Evolutionary conservation across 768 basidiomycete genomes (phyloP).

Genomic region (Russula abietina): DNA sequence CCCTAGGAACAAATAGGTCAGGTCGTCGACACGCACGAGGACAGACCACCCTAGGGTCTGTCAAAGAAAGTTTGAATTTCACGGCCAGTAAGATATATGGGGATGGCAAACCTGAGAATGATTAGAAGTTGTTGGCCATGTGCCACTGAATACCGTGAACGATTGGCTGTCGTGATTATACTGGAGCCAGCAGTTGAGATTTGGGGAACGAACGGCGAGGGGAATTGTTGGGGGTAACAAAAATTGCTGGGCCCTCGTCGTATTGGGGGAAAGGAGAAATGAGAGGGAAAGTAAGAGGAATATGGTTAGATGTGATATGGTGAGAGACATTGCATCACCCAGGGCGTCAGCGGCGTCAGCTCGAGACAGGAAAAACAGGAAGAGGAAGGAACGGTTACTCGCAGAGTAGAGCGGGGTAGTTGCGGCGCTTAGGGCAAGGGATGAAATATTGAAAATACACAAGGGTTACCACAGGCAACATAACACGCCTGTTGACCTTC

Average conservation of each 20-base stretch:
- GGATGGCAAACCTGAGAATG: not conserved
- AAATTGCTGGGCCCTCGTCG: slow-evolving; percentile 5
- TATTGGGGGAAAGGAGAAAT: not conserved
- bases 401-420: not conserved
- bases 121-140: slow-evolving; percentile 24
- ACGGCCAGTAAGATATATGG: not conserved
- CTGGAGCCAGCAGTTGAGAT: slow-evolving; percentile 27
- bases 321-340: not conserved
- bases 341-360: not conserved
- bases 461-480: not conserved
- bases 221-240: slow-evolving; percentile 27
- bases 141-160: not conserved
- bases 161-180: not conserved
- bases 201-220: slow-evolving; percentile 29
- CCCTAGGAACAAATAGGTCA: slow-evolving; percentile 24
- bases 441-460: too few species aligned
- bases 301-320: not conserved
- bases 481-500: too few species aligned
- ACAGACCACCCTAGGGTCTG: slow-evolving; percentile 18
- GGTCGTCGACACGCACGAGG: slow-evolving; percentile 10
- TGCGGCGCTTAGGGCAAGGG: too few species aligned
- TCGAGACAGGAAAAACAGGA: not conserved
- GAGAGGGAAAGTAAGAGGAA: not conserved
- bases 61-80: not conserved
- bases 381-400: not conserved